Base-by-base conservation (phyloP, 495 filamentous ascomycete genomes). In the Lichina pygmaea region DNA sequence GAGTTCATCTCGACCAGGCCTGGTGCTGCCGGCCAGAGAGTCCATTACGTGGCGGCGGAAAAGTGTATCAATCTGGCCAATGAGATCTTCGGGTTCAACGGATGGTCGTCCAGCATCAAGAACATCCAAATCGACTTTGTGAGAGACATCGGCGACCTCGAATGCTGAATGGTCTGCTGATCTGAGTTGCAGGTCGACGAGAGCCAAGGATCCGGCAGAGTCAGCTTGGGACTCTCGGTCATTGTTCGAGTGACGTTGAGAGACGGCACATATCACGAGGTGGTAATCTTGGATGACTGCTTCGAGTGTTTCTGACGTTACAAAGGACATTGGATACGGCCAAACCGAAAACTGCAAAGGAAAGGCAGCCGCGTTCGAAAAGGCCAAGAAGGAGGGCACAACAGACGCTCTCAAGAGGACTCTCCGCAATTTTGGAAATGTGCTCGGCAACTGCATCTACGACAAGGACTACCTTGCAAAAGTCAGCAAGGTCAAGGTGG, bases 61-160 rank as follows among this genome's bases (percentile, higher is more conserved):
- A 95, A 95, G 62, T 81, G 75, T 57, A 95, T 99, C 51, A 80
- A 78, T 44, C 75, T 99, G 34, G 89, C 89, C 34, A 99, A 99
- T 54, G 84, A 99, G 52, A 80, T 95, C 5, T 94, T 99, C 60
- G 89, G 89, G 8, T 99, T 99, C 65, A 94, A 95, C 60, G 89
- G 89, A 41, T 99, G 89, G 89, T 91, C 81, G 10, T 89, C 79
- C 45, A 71, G 73, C 41, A 91, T 99, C 44, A 77, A 79, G 54
- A 77, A 84, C 50, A 75, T 92, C 13, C 75, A 86, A 53, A 77
- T 94, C 43, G 89, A 97, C 57, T 95, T 84, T 59, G 83, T 91
- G 57, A 46, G 68, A 56, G 32, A 34, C 7, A 3, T 7, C 8
- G 17, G 8, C 16, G 10, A 12, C 12, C 37, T 2, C 16, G 17